Conservation (phyloP, 164 flowering plant genomes). For the Santalum album region DNA sequence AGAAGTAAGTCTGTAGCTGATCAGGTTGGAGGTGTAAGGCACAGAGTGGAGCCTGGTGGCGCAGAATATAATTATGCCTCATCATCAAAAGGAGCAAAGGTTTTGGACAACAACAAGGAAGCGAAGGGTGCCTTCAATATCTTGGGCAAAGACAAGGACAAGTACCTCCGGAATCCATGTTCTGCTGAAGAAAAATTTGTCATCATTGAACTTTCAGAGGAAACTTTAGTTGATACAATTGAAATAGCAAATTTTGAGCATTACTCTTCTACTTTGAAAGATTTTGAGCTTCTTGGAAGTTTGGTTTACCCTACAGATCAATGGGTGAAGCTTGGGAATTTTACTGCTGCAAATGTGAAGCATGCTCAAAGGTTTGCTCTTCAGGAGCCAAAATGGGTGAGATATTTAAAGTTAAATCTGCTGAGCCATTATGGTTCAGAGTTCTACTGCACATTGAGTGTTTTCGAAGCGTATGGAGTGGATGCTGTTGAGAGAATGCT, state of each 20-base stretch:
- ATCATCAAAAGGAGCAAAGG: constrained; percentile 90
- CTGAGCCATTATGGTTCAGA: constrained; percentile 87
- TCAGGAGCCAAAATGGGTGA: constrained; percentile 85
- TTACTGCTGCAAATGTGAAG: constrained; percentile 74
- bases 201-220: constrained; percentile 89
- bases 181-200: constrained; percentile 90
- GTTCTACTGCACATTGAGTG: constrained; percentile 89
- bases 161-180: constrained; percentile 93
- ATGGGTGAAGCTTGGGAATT: constrained; percentile 78
- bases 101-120: constrained; percentile 80
- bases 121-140: constrained; percentile 87
- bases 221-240: constrained; percentile 78
- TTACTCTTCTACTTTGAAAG: constrained; percentile 81
- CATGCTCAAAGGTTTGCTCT: constrained; percentile 76
- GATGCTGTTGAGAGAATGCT: constrained; percentile 96
- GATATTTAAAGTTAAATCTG: constrained; percentile 70
- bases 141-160: constrained; percentile 79
- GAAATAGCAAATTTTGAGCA: constrained; percentile 93
- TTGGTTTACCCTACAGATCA: constrained; percentile 73
- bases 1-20: constrained; percentile 39
- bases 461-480: constrained; percentile 83
- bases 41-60: constrained; percentile 84
- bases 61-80: constrained; percentile 89
- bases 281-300: constrained; percentile 81
- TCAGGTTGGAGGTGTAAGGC: constrained; percentile 49